These are phyloP conservation scores for Phoma sp. DNA, from an alignment of 2,329 filamentous ascomycete genomes.

Conservation along the genomic window DNA sequence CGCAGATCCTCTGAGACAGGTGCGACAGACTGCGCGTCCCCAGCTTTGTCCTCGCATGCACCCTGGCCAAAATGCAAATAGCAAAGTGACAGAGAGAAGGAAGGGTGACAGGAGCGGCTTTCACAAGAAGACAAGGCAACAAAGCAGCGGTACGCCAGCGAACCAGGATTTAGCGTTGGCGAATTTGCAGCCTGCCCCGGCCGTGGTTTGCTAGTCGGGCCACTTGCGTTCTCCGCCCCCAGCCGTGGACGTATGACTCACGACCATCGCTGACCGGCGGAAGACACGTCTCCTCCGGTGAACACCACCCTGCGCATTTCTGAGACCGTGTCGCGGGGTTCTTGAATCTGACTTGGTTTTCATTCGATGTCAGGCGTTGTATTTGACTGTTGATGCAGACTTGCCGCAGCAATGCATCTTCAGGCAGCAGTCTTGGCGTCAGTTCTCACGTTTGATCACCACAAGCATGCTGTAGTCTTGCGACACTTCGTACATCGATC, in stretches of 20 bases:
- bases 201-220: constrained; percentile 18
- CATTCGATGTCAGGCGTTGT: not conserved
- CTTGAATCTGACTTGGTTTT: constrained; percentile 5
- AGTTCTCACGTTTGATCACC: constrained; percentile 4
- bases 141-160: constrained; percentile 18
- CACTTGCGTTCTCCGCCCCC: constrained; percentile 20
- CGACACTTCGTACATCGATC: constrained; percentile 3
- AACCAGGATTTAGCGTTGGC: constrained; percentile 11
- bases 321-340: constrained; percentile 6
- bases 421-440: constrained; percentile 15
- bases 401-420: constrained; percentile 2
- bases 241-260: constrained; percentile 31
- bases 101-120: constrained; percentile 12
- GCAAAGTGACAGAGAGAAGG: constrained; percentile 17
- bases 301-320: constrained; percentile 12
- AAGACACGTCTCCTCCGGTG: constrained; percentile 23
- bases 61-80: constrained; percentile 12
- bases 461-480: constrained; percentile 9
- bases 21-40: constrained; percentile 26
- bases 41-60: constrained; percentile 20
- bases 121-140: constrained; percentile 19
- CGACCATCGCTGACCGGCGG: constrained; percentile 26
- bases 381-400: constrained; percentile 4
- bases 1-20: constrained; percentile 28
- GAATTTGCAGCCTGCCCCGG: constrained; percentile 17